A percentile compares a stretch with the other conserved stretches of the same genome.
phyloP scores from a whole-genome alignment of 768 basidiomycete genomes.

The Pulveroboletus sp. region DNA sequence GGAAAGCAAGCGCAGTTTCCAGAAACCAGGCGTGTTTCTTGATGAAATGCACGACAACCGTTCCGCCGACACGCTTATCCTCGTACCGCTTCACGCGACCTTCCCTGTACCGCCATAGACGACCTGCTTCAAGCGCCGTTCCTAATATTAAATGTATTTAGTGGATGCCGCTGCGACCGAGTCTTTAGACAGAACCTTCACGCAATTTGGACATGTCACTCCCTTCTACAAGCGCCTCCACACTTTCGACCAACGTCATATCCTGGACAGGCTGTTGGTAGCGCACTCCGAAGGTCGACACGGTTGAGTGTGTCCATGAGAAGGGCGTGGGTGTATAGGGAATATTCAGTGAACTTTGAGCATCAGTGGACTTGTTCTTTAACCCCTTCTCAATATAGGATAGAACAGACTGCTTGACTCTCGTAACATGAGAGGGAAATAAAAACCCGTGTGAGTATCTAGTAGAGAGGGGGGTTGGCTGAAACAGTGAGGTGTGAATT shows the following conservation, averaged over 20 bases:
- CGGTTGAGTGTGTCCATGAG: conserved; percentile 75
- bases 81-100: conserved; percentile 62
- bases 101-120: conserved; percentile 72
- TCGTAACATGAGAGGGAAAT: conserved; percentile 81
- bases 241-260: conserved; percentile 61
- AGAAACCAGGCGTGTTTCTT: conserved; percentile 97
- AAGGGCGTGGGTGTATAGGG: conserved; percentile 42
- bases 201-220: conserved; percentile 72
- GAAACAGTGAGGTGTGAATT: conserved; percentile 1
- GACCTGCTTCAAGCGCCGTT: conserved; percentile 51
- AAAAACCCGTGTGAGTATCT: conserved; percentile 94
- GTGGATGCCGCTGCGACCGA: background rate
- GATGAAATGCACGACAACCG: conserved; percentile 94
- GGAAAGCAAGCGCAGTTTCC: conserved; percentile 84
- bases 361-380: conserved; percentile 33
- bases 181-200: conserved; percentile 43
- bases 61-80: conserved; percentile 77
- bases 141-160: conserved; percentile 34
- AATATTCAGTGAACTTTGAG: conserved; percentile 17
- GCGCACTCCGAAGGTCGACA: conserved; percentile 75
- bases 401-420: conserved; percentile 55
- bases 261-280: conserved; percentile 68
- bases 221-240: conserved; percentile 93
- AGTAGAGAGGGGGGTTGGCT: background rate
- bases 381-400: conserved; percentile 45